These are phyloP conservation scores for Hanseniaspora sp. DNA, from an alignment of 1,139 yeast genomes.

Conservation along the genomic window DNA sequence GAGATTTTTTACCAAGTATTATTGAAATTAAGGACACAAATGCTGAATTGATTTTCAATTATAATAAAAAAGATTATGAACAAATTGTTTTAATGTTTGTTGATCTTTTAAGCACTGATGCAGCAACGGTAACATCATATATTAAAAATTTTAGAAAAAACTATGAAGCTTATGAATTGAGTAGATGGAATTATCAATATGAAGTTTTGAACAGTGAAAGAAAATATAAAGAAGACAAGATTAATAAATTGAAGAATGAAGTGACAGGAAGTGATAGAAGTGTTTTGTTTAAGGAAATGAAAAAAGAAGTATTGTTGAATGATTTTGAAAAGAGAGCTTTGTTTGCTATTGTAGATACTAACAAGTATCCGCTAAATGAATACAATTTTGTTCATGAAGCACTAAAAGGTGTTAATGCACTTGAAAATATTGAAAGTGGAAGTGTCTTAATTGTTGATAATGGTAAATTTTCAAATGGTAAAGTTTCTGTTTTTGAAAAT, in stretches of 20 bases:
- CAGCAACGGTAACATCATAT: constrained; percentile 25
- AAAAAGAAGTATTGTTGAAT: constrained; percentile 40
- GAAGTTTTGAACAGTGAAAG: constrained; percentile 35
- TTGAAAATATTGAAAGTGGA: not conserved
- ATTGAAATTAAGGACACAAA: constrained; percentile 40
- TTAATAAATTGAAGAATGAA: constrained; percentile 35
- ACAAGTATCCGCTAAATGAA: constrained; percentile 24
- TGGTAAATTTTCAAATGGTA: not conserved
- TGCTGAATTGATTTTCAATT: constrained; percentile 33
- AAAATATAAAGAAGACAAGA: constrained; percentile 35
- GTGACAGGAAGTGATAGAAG: constrained; percentile 35
- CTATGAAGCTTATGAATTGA: constrained; percentile 44
- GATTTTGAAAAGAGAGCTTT: constrained; percentile 35
- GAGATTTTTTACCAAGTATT: constrained; percentile 41
- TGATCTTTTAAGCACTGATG: constrained; percentile 31
- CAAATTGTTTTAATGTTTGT: constrained; percentile 46
- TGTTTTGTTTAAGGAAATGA: constrained; percentile 35
- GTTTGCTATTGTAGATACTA: constrained; percentile 45
- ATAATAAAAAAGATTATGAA: constrained; percentile 29
- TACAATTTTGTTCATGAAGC: constrained; percentile 12
- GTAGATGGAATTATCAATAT: constrained; percentile 38
- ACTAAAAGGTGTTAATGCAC: not conserved
- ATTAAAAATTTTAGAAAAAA: constrained; percentile 39
- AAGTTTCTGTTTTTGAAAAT: not conserved
- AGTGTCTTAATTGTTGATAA: not conserved